A percentile compares a stretch with the other conserved stretches of the same genome.
Conservation (phyloP, 495 filamentous ascomycete genomes). For the Pyronema domesticum region DNA sequence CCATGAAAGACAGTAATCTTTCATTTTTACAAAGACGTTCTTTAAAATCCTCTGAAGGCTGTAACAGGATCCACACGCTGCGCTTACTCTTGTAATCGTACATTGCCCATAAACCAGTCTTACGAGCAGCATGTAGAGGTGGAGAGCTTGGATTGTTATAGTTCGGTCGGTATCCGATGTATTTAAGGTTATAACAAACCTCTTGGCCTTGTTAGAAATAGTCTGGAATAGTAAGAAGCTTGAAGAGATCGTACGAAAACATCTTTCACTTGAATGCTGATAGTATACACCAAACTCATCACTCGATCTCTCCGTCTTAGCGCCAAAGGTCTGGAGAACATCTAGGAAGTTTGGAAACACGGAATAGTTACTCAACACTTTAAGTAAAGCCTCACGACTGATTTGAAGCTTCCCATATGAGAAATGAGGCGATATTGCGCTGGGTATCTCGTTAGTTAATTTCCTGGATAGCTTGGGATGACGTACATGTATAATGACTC, state of each 20-base stretch:
- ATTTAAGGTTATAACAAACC: constrained; percentile 10
- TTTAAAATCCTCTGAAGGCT: background rate
- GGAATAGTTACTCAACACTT: constrained; percentile 2
- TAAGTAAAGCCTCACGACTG: background rate
- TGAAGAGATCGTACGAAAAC: background rate
- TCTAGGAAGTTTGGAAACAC: constrained; percentile 10
- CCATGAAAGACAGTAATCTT: constrained; percentile 1
- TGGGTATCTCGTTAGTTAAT: no score
- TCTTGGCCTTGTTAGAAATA: constrained; percentile 1
- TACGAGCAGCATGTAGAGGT: background rate
- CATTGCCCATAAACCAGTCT: constrained; percentile 10
- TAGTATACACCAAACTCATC: constrained; percentile 6
- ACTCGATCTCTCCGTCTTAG: constrained; percentile 2
- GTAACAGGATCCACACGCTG: constrained; percentile 8
- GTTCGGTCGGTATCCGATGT: constrained; percentile 1
- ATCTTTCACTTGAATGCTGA: background rate
- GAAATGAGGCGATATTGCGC: background rate
- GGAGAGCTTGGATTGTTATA: background rate
- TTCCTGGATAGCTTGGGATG: no score
- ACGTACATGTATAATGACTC: no score
- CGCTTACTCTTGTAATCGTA: background rate
- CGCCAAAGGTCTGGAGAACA: constrained; percentile 9
- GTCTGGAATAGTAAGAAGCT: no score
- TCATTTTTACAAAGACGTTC: background rate
- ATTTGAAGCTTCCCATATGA: constrained; percentile 1